Evolutionary conservation across 2,329 filamentous ascomycete species (phyloP), one percentile per base, ranked within the genome.

Genomic region (Exserohilum rostratum): DNA sequence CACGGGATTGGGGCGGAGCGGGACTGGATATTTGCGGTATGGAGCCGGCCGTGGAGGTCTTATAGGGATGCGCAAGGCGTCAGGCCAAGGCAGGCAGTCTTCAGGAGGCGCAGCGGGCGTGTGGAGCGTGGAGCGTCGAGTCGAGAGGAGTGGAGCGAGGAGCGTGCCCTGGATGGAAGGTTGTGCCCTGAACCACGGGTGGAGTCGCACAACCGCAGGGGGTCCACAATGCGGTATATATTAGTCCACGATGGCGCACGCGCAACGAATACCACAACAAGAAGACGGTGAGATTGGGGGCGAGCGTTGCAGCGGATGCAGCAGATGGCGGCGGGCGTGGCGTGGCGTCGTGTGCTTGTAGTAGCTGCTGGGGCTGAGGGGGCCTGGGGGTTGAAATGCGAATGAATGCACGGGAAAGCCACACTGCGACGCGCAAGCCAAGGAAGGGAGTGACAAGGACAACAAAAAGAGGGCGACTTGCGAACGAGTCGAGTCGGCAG

Each of bases 191-290:
- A 30, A 29, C 22, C 27, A 29, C 47, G 35, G 25, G 45, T 18
- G 31, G 31, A 37, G 47, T 55, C 35, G 52, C 46, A 46, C 52
- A 35, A 31, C 17, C 20, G 6, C 47, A 46, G 17, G 22, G n/a
- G 18, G 29, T 42, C 50, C 34, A 31, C 47, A 30, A 1, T 20
- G 38, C 17, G 37, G 22, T 45, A 33, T 49, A 52, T 46, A 46
- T 34, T 35, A 35, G 13, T 49, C 35, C 33, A 42, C n/a, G n/a
- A 29, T 38, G 12, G 42, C 44, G 52, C 35, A 51, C n/a, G 40
- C 15, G 46, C 33, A 35, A 25, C 45, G 34, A 46, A 48, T 42
- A n/a, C n/a, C n/a, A n/a, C n/a, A n/a, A 25, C 22, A 17, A 13
- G 20, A 39, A 25, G 29, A 38, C 47, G 27, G 37, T 9, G 27